Evolutionary conservation across 495 filamentous ascomycete genomes (phyloP).

Genomic region (Rhizodiscina lignyota): DNA sequence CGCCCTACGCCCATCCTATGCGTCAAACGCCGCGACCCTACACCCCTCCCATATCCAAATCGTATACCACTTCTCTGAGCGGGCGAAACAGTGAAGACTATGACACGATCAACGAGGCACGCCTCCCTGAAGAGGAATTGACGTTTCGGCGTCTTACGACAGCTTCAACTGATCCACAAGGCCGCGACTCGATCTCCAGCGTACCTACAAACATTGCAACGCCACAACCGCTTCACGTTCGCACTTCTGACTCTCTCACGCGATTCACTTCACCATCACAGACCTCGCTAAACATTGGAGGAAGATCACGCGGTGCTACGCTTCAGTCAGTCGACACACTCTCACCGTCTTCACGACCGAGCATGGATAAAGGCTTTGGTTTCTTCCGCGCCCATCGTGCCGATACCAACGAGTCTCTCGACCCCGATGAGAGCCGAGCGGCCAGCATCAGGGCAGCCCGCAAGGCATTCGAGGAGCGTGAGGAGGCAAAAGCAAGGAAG

Average conservation of each 20-base stretch:
- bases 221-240: too few species aligned
- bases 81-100: constrained; percentile 25
- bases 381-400: not conserved
- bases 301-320: constrained; percentile 12
- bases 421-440: constrained; percentile 24
- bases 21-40: constrained; percentile 39
- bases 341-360: too few species aligned
- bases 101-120: constrained; percentile 21
- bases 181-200: too few species aligned
- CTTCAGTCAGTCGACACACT: constrained; percentile 21
- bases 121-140: too few species aligned
- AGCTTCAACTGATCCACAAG: too few species aligned
- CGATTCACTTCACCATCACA: too few species aligned
- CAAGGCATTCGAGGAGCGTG: constrained; percentile 37
- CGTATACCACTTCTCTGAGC: constrained; percentile 31
- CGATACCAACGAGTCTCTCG: not conserved
- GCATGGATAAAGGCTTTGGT: too few species aligned
- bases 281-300: constrained; percentile 10
- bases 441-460: constrained; percentile 37
- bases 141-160: too few species aligned
- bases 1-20: constrained; percentile 42
- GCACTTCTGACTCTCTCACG: too few species aligned
- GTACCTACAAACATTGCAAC: too few species aligned
- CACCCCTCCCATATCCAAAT: constrained; percentile 36
- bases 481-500: constrained; percentile 39